Conservation (phyloP, 2,329 filamentous ascomycete species). For the Colletotrichum acutatum region DNA sequence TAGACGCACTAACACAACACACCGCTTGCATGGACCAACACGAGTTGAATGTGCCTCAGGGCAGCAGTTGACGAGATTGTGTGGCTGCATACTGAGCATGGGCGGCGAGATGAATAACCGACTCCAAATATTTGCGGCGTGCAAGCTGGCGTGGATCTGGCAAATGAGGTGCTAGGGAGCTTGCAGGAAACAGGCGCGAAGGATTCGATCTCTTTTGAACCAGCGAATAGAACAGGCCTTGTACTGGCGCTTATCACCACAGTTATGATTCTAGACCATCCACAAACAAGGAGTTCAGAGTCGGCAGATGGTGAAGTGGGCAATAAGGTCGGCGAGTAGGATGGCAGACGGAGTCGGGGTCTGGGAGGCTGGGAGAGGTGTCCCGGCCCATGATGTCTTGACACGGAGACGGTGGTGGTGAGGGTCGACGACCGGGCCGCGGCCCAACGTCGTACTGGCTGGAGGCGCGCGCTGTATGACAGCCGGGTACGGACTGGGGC, state of each 20-base stretch:
- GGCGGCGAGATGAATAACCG: not conserved
- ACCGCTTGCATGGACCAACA: not conserved
- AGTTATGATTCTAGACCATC: not conserved
- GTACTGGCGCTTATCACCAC: not conserved
- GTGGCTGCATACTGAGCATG: slow-evolving; percentile 20
- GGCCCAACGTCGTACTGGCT: slow-evolving; percentile 15
- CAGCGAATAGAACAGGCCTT: not conserved
- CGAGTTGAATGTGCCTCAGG: not conserved
- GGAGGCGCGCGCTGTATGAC: slow-evolving; percentile 30
- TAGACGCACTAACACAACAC: not conserved
- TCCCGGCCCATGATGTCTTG: slow-evolving; percentile 2
- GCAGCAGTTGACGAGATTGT: slow-evolving; percentile 17
- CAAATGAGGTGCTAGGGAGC: slow-evolving; percentile 11
- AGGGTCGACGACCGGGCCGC: slow-evolving; percentile 16
- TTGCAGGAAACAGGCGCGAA: slow-evolving; percentile 28
- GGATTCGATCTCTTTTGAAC: slow-evolving; percentile 9
- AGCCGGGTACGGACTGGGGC: slow-evolving; percentile 1
- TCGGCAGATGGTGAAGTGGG: not conserved
- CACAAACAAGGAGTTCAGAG: not conserved
- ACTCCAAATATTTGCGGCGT: not conserved
- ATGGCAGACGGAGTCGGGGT: not conserved
- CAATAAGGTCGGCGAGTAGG: not conserved
- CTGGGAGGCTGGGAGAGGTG: not conserved
- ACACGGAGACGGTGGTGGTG: not conserved
- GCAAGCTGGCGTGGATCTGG: not conserved